These are phyloP conservation scores for Penicillium angulare DNA, from an alignment of 495 filamentous ascomycete species.

Conservation along the genomic window DNA sequence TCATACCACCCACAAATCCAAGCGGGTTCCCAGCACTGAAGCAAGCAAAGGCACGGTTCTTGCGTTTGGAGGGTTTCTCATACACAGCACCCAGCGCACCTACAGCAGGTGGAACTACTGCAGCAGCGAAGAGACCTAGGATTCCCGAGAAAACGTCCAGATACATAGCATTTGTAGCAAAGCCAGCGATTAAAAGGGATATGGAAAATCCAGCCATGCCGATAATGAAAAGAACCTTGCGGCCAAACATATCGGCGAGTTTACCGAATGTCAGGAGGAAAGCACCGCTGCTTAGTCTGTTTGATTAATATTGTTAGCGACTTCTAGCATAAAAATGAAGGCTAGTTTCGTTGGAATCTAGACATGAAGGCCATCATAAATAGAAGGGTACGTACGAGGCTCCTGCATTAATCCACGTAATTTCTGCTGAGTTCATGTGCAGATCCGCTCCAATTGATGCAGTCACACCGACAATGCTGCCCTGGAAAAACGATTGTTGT, in stretches of 20 bases:
- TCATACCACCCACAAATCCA: slow-evolving; percentile 65
- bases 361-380: not conserved
- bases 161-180: slow-evolving; percentile 59
- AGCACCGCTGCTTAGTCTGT: slow-evolving; percentile 64
- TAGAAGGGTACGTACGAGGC: slow-evolving; percentile 44
- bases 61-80: slow-evolving; percentile 56
- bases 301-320: slow-evolving; percentile 8
- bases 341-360: not conserved
- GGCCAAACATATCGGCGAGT: slow-evolving; percentile 72
- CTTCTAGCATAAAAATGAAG: not conserved
- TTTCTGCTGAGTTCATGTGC: slow-evolving; percentile 64
- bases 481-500: slow-evolving; percentile 58
- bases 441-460: slow-evolving; percentile 60
- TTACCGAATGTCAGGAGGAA: slow-evolving; percentile 74
- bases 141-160: slow-evolving; percentile 65
- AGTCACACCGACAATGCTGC: slow-evolving; percentile 60
- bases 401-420: slow-evolving; percentile 71
- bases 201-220: slow-evolving; percentile 64
- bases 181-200: slow-evolving; percentile 57
- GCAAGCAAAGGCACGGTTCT: slow-evolving; percentile 66
- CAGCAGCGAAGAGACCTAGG: slow-evolving; percentile 60
- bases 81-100: slow-evolving; percentile 68
- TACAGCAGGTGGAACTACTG: slow-evolving; percentile 65
- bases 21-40: slow-evolving; percentile 69
- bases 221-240: slow-evolving; percentile 63